A percentile compares a stretch with the other conserved stretches of the same genome.
These are phyloP conservation scores for Zymoseptoria brevis DNA, from an alignment of 2,329 filamentous ascomycete genomes.

Conservation along the genomic window DNA sequence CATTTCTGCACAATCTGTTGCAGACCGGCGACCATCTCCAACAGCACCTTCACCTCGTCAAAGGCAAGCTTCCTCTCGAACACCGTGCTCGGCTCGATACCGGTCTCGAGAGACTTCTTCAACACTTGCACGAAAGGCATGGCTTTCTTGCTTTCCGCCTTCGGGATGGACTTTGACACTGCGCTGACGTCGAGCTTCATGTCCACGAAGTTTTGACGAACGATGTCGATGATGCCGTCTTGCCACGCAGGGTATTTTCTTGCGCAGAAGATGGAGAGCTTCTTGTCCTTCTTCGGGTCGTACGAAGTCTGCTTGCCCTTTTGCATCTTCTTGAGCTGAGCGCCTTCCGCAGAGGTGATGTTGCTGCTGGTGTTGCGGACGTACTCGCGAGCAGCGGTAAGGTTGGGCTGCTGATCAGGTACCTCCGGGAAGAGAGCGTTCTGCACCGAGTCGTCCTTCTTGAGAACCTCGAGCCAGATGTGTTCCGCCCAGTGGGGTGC, in stretches of 20 bases:
- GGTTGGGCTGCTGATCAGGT: slow-evolving; percentile 54
- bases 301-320: slow-evolving; percentile 84
- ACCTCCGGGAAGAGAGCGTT: slow-evolving; percentile 67
- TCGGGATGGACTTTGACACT: slow-evolving; percentile 68
- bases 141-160: slow-evolving; percentile 91
- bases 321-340: slow-evolving; percentile 76
- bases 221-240: slow-evolving; percentile 75
- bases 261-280: slow-evolving; percentile 77
- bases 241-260: slow-evolving; percentile 83
- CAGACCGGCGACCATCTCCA: slow-evolving; percentile 70
- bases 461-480: slow-evolving; percentile 85
- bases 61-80: slow-evolving; percentile 81
- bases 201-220: slow-evolving; percentile 62
- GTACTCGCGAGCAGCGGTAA: slow-evolving; percentile 76
- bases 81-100: slow-evolving; percentile 58
- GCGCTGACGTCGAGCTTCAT: slow-evolving; percentile 69
- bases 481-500: slow-evolving; percentile 92
- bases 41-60: slow-evolving; percentile 68
- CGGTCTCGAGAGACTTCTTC: slow-evolving; percentile 68
- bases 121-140: slow-evolving; percentile 92
- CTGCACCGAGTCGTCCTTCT: slow-evolving; percentile 68
- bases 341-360: slow-evolving; percentile 78
- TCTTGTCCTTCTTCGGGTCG: slow-evolving; percentile 87
- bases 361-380: slow-evolving; percentile 65
- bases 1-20: slow-evolving; percentile 66